Conservation (phyloP, 2,329 filamentous ascomycete genomes). For the Fusarium protoensiforme region DNA sequence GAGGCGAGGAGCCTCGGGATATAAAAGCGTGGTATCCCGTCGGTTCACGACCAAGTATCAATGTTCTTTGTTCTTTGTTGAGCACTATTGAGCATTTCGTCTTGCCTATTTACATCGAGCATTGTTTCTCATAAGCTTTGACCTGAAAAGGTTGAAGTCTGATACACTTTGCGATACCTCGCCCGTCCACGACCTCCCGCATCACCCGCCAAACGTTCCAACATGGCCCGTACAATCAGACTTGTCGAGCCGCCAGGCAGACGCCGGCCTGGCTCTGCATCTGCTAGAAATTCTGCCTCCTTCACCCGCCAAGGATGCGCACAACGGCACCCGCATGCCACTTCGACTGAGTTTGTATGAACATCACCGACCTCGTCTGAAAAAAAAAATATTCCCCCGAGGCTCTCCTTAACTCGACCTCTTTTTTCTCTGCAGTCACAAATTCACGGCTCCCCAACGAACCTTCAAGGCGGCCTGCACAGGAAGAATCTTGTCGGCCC, state of each 20-base stretch:
- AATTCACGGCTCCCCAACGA: not conserved
- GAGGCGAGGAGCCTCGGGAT: not conserved
- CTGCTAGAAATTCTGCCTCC: not conserved
- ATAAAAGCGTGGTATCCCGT: conserved; percentile 7
- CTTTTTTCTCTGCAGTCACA: conserved; percentile 1
- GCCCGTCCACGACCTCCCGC: not conserved
- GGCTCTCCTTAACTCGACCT: conserved; percentile 1
- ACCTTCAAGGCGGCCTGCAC: not conserved
- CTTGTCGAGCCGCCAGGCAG: not conserved
- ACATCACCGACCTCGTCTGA: not conserved
- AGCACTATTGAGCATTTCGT: not conserved
- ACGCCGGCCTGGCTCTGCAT: not conserved
- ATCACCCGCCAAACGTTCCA: not conserved
- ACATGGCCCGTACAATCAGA: conserved; percentile 3
- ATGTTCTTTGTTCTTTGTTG: not conserved
- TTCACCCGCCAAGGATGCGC: not conserved
- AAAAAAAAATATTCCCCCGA: not conserved
- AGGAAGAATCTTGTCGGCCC: not conserved
- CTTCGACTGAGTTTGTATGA: conserved; percentile 14
- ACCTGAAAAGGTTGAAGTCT: not conserved
- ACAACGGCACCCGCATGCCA: not conserved
- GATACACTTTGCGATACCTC: not conserved
- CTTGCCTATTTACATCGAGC: too few relatives aligned
- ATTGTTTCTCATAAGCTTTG: not conserved
- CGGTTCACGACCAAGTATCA: not conserved